Percentiles rank a stretch among this genome's conserved stretches.
Evolutionary conservation across 2,329 filamentous ascomycete genomes (phyloP).

Genomic region (Fusarium citri): DNA sequence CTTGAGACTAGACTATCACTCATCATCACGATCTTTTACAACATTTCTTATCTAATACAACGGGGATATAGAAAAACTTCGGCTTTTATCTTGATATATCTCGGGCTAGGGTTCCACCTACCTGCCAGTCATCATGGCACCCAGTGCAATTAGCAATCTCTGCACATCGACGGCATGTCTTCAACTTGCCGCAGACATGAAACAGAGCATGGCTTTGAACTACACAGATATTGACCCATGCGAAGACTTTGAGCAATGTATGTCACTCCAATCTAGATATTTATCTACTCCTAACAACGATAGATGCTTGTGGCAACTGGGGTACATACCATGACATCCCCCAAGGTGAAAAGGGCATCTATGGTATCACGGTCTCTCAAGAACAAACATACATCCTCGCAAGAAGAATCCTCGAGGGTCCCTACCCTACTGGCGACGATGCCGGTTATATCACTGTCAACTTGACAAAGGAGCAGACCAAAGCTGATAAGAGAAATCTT

Average conservation of each 20-base stretch:
- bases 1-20: too few relatives aligned
- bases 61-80: not conserved
- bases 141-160: not conserved
- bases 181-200: constrained; percentile 10
- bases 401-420: constrained; percentile 50
- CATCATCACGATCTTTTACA: not conserved
- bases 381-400: constrained; percentile 36
- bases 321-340: constrained; percentile 73
- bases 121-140: not conserved
- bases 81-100: not conserved
- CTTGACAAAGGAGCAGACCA: constrained; percentile 51
- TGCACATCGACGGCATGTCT: constrained; percentile 4
- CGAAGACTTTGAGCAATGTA: constrained; percentile 73
- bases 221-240: constrained; percentile 75
- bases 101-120: not conserved
- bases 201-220: constrained; percentile 47
- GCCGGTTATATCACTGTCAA: constrained; percentile 31
- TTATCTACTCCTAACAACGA: not conserved
- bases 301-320: constrained; percentile 73
- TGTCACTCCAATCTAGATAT: not conserved
- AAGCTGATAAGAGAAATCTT: constrained; percentile 70
- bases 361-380: not conserved
- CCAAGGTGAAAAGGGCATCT: constrained; percentile 62
- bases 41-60: not conserved
- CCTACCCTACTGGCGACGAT: constrained; percentile 68